Evolutionary conservation across 2,329 filamentous ascomycete genomes (phyloP).

Genomic region (Truncatella angustata): DNA sequence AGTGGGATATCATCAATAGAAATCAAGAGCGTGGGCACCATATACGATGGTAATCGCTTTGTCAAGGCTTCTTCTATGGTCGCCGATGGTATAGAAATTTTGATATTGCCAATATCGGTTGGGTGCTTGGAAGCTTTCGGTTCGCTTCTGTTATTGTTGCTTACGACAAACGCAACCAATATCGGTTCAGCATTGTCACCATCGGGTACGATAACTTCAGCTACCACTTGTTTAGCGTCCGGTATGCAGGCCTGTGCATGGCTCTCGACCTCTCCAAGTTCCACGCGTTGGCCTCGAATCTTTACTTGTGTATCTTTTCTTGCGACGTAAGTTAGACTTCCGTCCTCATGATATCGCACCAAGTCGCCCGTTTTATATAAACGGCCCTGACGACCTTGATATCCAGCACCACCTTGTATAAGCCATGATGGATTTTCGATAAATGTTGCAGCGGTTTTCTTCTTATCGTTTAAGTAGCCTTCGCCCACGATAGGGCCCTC

Average conservation of each 20-base stretch:
- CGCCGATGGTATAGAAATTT: too few relatives aligned
- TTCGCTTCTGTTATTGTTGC: neutral
- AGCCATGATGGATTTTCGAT: neutral
- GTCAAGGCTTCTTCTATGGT: neutral
- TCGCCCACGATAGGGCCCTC: neutral
- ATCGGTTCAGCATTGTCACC: neutral
- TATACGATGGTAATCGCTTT: neutral
- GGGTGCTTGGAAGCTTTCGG: neutral
- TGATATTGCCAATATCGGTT: too few relatives aligned
- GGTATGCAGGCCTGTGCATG: neutral
- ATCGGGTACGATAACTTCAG: neutral
- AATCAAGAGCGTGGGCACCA: constrained; percentile 3
- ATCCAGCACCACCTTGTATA: neutral
- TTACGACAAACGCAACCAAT: neutral
- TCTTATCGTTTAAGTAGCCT: neutral
- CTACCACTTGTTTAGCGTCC: neutral
- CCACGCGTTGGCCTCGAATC: neutral
- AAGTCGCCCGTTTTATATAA: neutral
- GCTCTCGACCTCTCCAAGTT: neutral
- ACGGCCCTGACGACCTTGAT: neutral
- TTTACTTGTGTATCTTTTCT: neutral
- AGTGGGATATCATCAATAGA: neutral
- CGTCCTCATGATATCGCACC: neutral
- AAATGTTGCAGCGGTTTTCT: neutral
- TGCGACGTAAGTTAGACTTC: neutral